These are phyloP conservation scores for Pseudomonodictys pantanalensis DNA, from an alignment of 495 filamentous ascomycete genomes.

Conservation along the genomic window DNA sequence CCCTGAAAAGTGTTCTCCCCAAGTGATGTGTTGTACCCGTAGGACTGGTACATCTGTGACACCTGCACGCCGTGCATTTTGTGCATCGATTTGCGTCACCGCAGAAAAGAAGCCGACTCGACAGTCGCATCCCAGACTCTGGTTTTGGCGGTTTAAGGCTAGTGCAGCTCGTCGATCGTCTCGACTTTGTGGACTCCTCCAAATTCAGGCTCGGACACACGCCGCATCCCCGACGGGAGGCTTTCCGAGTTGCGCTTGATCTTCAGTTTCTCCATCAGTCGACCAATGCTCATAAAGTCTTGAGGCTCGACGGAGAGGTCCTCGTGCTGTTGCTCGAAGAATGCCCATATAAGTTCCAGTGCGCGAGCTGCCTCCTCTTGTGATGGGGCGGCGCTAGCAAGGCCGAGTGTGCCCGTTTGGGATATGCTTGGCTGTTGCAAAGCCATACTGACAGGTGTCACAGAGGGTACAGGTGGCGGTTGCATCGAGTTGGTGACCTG, in stretches of 20 bases:
- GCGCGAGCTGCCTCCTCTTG: slow-evolving; percentile 87
- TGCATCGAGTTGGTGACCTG: slow-evolving; percentile 51
- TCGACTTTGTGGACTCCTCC: slow-evolving; percentile 12
- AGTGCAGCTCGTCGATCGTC: slow-evolving; percentile 8
- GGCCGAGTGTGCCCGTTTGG: slow-evolving; percentile 2
- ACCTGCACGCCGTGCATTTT: background rate
- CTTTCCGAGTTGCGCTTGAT: slow-evolving; percentile 52
- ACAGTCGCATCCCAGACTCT: background rate
- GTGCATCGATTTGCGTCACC: background rate
- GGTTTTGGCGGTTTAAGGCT: background rate
- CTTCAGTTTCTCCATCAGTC: slow-evolving; percentile 84
- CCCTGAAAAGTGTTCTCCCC: background rate
- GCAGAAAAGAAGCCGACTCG: background rate
- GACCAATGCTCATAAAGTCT: slow-evolving; percentile 79
- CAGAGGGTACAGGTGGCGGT: slow-evolving; percentile 41
- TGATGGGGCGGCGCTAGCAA: slow-evolving; percentile 50
- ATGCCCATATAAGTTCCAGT: slow-evolving; percentile 80
- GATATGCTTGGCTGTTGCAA: slow-evolving; percentile 9
- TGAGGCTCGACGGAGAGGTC: slow-evolving; percentile 67
- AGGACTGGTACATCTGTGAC: background rate
- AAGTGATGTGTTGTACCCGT: background rate
- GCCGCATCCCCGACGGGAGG: slow-evolving; percentile 51
- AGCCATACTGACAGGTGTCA: slow-evolving; percentile 9
- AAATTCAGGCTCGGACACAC: slow-evolving; percentile 25
- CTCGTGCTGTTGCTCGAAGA: slow-evolving; percentile 71